Conservation (phyloP, 331 rosid genomes). For the Spiraea crenata region DNA sequence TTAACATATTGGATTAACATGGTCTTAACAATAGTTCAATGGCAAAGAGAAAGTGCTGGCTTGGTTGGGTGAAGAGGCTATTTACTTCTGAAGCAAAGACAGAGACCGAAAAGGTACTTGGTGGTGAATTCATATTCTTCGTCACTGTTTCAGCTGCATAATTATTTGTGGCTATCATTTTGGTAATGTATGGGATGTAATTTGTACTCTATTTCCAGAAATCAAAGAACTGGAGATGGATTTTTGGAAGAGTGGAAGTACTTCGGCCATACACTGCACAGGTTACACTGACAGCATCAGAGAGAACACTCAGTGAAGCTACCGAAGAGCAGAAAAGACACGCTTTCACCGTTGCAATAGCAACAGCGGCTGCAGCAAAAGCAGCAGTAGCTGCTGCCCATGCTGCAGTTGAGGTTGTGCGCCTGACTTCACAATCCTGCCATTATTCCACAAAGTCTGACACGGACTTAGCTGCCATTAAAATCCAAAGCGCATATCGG, state of each 20-base stretch:
- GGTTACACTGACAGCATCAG: slow-evolving; percentile 41
- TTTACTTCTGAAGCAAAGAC: slow-evolving; percentile 45
- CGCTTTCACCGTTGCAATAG: slow-evolving; percentile 76
- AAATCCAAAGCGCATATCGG: slow-evolving; percentile 73
- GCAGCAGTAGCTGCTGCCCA: slow-evolving; percentile 91
- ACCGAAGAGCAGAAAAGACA: slow-evolving; percentile 70
- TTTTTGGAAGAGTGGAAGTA: slow-evolving; percentile 38
- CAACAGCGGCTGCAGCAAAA: slow-evolving; percentile 84
- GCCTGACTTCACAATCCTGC: slow-evolving; percentile 51
- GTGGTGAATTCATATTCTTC: neutral
- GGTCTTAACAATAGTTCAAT: slow-evolving; percentile 37
- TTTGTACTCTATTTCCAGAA: slow-evolving; percentile 35
- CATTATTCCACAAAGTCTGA: slow-evolving; percentile 34
- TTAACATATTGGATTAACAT: slow-evolving; percentile 25
- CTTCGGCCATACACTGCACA: slow-evolving; percentile 44
- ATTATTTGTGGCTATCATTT: neutral
- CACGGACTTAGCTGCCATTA: slow-evolving; percentile 57
- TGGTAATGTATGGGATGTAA: neutral
- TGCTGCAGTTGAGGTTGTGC: slow-evolving; percentile 89
- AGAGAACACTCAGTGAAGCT: slow-evolving; percentile 51
- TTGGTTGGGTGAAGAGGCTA: slow-evolving; percentile 64
- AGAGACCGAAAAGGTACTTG: slow-evolving; percentile 34
- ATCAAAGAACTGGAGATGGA: slow-evolving; percentile 55
- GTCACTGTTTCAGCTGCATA: neutral
- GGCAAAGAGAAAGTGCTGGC: slow-evolving; percentile 68